Evolutionary conservation across 768 basidiomycete species (phyloP), one percentile per base, ranked within the genome.

Genomic region (Hypsizygus marmoreus): DNA sequence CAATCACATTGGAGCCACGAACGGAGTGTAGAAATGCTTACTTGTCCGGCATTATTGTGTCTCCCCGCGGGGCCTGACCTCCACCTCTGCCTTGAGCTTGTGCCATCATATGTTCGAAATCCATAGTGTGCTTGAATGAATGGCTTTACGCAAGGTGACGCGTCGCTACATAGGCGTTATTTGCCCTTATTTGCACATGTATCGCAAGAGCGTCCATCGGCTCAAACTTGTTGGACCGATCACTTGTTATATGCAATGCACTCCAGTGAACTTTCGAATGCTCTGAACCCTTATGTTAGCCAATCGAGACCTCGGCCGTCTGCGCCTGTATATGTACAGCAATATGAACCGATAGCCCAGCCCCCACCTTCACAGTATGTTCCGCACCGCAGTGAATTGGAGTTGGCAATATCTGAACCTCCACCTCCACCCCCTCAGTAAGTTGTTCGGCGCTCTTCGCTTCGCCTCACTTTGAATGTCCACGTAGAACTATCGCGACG

Each of bases 241-340:
- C 43, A 30, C 36, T 49, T 16, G 19, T 25, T 12, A 33, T 33
- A 54, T 49, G 51, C 45, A 46, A 84, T 84, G 83, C 70, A 77
- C 55, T 75, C 80, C 49, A 89, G 86, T 70, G 86, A 89, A 64
- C 80, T 90, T 45, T 84, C 83, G 7, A 81, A 90, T 60, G 88
- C 88, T 4, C 81, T 90, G 56, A 90, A 89, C 62, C 86, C 86
- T 9, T 71, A 81, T 59, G 72, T 78, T 46, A 73, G 71, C 26
- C 77, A 78, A 41, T 56, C 68, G 13, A 67, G 76, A 50, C 53
- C 63, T 14, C 62, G 72, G 31, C 47, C 59, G 2, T 48, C 58
- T 0, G 14, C 36, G 2, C 38, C 51, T 8, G 50, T 54, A 9
- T 64, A 61, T 24, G 33, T 56, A n/a, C 25, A 65, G 37, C 46